These are phyloP conservation scores for Cydonia oblonga DNA, from an alignment of 331 rosid genomes.

Conservation along the genomic window DNA sequence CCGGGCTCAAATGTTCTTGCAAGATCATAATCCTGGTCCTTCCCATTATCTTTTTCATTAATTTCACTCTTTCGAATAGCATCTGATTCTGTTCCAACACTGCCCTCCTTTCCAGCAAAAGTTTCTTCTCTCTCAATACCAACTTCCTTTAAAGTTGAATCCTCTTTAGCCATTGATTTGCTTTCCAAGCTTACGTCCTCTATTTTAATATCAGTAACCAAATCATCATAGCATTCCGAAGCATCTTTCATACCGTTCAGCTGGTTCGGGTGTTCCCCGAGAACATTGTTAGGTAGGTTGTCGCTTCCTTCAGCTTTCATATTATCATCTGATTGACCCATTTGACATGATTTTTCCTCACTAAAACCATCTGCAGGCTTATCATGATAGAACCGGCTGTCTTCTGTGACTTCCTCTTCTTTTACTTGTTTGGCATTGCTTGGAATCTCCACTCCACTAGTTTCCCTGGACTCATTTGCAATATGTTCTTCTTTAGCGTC, in stretches of 20 bases:
- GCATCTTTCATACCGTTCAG: conserved; percentile 21
- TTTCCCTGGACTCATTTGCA: not conserved
- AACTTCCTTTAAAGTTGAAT: not conserved
- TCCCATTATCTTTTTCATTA: conserved; percentile 11
- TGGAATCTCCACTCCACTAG: conserved; percentile 1
- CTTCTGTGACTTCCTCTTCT: conserved; percentile 20
- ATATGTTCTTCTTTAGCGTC: conserved; percentile 15
- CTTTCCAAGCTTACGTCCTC: conserved; percentile 16
- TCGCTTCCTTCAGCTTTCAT: conserved; percentile 2
- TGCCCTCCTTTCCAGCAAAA: conserved; percentile 14
- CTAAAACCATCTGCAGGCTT: conserved; percentile 17
- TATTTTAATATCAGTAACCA: conserved; percentile 13
- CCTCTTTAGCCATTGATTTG: conserved; percentile 14
- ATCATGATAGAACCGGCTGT: conserved; percentile 1
- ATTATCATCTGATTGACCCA: conserved; percentile 21
- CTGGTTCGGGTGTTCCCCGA: conserved; percentile 18
- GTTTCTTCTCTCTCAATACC: conserved; percentile 19
- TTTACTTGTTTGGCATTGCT: conserved; percentile 16
- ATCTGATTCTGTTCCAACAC: conserved; percentile 20
- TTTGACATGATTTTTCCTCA: conserved; percentile 19
- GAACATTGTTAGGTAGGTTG: conserved; percentile 5
- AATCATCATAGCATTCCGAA: conserved; percentile 15
- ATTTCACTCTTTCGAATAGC: conserved; percentile 6
- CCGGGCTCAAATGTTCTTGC: conserved; percentile 40
- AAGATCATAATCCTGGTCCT: conserved; percentile 18